A percentile compares a stretch with the other conserved stretches of the same genome.
These are phyloP conservation scores for Protomyces inundatus DNA, from an alignment of 1,139 yeast genomes.

Conservation along the genomic window DNA sequence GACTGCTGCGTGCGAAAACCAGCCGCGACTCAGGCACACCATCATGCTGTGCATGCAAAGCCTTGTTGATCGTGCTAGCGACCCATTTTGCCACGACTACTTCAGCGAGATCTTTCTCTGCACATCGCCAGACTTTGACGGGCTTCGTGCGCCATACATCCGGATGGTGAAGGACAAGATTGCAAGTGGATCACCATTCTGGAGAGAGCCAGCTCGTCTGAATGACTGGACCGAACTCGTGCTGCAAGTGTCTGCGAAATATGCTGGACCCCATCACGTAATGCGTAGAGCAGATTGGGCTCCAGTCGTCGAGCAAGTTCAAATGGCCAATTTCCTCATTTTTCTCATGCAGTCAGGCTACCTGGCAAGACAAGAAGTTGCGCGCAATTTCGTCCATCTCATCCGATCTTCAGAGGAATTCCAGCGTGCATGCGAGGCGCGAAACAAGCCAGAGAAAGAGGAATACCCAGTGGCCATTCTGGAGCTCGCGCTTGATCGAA, in stretches of 20 bases:
- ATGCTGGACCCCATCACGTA: too few relatives aligned
- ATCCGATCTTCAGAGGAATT: too few relatives aligned
- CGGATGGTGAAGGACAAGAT: constrained; percentile 5
- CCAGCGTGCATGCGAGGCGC: not conserved
- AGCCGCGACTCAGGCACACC: too few relatives aligned
- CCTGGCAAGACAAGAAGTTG: too few relatives aligned
- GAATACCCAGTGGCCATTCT: not conserved
- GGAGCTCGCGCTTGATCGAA: not conserved
- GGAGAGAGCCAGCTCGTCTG: not conserved
- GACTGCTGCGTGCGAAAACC: too few relatives aligned
- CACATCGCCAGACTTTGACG: too few relatives aligned
- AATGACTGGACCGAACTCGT: not conserved
- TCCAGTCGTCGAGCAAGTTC: not conserved
- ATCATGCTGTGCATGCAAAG: too few relatives aligned
- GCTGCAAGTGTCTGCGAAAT: not conserved
- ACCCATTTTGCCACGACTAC: too few relatives aligned
- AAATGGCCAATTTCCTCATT: not conserved
- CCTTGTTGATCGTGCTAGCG: too few relatives aligned
- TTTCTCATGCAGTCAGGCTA: not conserved
- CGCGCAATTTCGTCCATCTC: too few relatives aligned
- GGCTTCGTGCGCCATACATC: not conserved
- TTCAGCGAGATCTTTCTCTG: too few relatives aligned
- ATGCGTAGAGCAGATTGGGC: too few relatives aligned
- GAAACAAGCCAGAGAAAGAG: not conserved
- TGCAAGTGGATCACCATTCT: not conserved